phyloP scores from a whole-genome alignment of 805 yeast species.

The Nadsonia fulvescens region DNA sequence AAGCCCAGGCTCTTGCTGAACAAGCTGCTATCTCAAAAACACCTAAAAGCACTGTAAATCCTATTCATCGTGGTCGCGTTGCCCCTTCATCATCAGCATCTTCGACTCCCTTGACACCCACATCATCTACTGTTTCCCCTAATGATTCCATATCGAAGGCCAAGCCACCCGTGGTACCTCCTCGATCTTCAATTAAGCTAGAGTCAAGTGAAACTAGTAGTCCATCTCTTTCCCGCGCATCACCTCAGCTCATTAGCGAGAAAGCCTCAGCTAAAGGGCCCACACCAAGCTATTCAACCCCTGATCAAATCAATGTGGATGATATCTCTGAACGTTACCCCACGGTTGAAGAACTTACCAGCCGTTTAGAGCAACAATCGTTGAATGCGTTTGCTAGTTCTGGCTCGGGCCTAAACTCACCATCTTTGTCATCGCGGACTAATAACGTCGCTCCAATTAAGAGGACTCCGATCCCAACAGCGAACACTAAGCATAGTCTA shows the following conservation, averaged over 20 bases:
- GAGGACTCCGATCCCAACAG: conserved; percentile 1
- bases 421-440: conserved; percentile 5
- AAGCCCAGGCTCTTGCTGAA: conserved; percentile 6
- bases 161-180: neutral
- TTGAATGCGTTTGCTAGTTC: conserved; percentile 4
- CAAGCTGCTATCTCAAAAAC: conserved; percentile 9
- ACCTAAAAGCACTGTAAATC: too few relatives aligned
- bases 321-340: conserved; percentile 16
- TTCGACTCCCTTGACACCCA: too few relatives aligned
- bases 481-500: neutral
- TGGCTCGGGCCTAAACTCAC: conserved; percentile 3
- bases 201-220: neutral
- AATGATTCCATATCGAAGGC: conserved; percentile 1
- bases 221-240: conserved; percentile 2
- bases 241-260: conserved; percentile 1
- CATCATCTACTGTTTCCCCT: neutral
- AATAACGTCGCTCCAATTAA: neutral
- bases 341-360: conserved; percentile 18
- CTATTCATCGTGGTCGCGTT: conserved; percentile 2
- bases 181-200: neutral
- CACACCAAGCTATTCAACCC: conserved; percentile 2
- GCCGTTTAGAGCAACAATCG: conserved; percentile 8
- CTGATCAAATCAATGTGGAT: conserved; percentile 7
- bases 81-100: conserved; percentile 1
- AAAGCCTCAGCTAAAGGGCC: conserved; percentile 2